Conservation (phyloP, 2,329 filamentous ascomycete genomes). For the Claviceps digitariae region DNA sequence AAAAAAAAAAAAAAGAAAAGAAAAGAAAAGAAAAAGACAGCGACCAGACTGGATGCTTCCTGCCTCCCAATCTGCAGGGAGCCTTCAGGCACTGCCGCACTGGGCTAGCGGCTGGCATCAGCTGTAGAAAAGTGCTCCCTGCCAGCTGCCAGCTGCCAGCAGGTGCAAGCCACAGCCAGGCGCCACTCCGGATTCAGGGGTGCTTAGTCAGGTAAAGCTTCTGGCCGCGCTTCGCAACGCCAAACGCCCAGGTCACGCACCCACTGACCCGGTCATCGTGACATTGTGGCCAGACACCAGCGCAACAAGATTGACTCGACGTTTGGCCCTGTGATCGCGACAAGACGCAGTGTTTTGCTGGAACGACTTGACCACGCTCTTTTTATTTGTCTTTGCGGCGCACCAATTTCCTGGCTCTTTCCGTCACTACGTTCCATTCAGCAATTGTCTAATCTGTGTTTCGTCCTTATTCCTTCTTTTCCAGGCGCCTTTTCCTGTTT, state of each 20-base stretch:
- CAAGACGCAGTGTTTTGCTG: background rate
- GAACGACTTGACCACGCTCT: slow-evolving; percentile 16
- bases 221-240: background rate
- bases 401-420: background rate
- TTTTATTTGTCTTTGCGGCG: slow-evolving; percentile 7
- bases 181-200: background rate
- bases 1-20: background rate
- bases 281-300: background rate
- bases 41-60: background rate
- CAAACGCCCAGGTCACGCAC: background rate
- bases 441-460: background rate
- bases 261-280: background rate
- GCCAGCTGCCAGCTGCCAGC: too few relatives aligned
- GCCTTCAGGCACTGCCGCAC: too few relatives aligned
- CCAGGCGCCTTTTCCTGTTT: background rate
- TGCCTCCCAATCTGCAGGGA: background rate
- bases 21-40: too few relatives aligned
- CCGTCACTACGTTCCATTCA: background rate
- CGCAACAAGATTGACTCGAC: background rate
- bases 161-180: too few relatives aligned
- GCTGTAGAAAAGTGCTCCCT: too few relatives aligned
- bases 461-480: background rate
- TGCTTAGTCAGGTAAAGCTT: background rate
- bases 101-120: too few relatives aligned
- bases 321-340: background rate